Base-by-base conservation (phyloP, 768 basidiomycete species). In the Lyophyllum semitale region DNA sequence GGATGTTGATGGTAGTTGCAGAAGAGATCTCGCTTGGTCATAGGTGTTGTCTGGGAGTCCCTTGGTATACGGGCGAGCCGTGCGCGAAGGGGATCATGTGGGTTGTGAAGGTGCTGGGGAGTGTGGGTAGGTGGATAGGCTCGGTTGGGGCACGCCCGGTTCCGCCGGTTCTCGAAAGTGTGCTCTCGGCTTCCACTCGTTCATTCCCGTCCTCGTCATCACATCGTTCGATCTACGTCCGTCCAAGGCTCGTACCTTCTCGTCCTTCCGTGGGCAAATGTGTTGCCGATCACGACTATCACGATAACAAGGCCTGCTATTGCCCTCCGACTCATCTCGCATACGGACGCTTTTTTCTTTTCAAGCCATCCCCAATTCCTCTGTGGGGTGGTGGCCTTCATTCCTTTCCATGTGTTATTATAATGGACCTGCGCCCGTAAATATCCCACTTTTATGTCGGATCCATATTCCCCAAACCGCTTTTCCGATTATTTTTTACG, bases 321-420 rank as follows among this genome's bases (percentile, higher is more conserved):
- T 54, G 63, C 64, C 66, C 62, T 9, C 63, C 59, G 57, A 57
- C 53, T 66, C 66, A 67, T 72, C 79, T 71, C 69, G 71, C 71
- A 76, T 73, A 88, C 86, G 88, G 88, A 90, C 88, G 88, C 87
- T 86, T 72, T 81, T 81, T 85, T 82, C 70, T 76, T 78, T 87
- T 83, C 84, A 85, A 45, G 68, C 64, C 62, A 64, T 58, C 57
- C 59, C 44, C 52, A 38, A 38, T 37, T 61, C 57, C 49, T 53
- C 55, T 30, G 55, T 44, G 37, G 29, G 60, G 20, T 48, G 63
- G 64, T 57, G 48, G 64, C 64, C 61, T 62, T n/a, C 51, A 59
- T 57, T 63, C 61, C 60, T 56, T 57, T 62, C 62, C 32, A 50
- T 40, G 43, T 62, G 54, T 58, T 62, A 45, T 58, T 66, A 64